Evolutionary conservation across 2,329 filamentous ascomycete genomes (phyloP).

Genomic region (Decorospora gaudefroyi): DNA sequence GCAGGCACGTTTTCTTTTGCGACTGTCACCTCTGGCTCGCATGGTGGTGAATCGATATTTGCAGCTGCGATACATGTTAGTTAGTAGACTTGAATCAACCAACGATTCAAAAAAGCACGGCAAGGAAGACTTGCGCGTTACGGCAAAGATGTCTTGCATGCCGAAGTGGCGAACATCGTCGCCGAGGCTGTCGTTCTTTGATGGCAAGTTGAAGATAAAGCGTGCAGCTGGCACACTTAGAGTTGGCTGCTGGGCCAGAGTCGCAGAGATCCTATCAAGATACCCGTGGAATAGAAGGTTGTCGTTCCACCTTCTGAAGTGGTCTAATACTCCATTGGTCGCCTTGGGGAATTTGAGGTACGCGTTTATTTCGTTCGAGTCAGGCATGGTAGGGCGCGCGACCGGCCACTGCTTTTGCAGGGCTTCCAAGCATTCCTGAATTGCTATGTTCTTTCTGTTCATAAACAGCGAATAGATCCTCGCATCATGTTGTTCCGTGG

Average conservation of each 20-base stretch:
- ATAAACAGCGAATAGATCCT: slow-evolving; percentile 15
- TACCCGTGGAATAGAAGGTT: slow-evolving; percentile 48
- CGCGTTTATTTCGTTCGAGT: background rate
- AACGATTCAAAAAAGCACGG: background rate
- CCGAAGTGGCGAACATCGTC: slow-evolving; percentile 6
- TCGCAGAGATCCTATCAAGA: slow-evolving; percentile 22
- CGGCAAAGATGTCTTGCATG: slow-evolving; percentile 10
- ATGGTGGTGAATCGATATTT: background rate
- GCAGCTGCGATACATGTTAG: background rate
- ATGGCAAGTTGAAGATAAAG: background rate
- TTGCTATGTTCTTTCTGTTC: slow-evolving; percentile 8
- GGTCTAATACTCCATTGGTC: slow-evolving; percentile 21
- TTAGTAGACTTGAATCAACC: background rate
- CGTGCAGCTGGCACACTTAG: background rate
- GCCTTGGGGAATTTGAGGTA: slow-evolving; percentile 22
- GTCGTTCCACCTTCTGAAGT: slow-evolving; percentile 40
- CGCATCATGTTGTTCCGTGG: slow-evolving; percentile 6
- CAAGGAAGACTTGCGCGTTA: background rate
- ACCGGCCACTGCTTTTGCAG: slow-evolving; percentile 30
- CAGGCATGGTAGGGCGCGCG: slow-evolving; percentile 14
- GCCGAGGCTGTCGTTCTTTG: background rate
- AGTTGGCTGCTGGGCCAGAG: slow-evolving; percentile 13
- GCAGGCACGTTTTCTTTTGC: background rate
- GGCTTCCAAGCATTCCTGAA: slow-evolving; percentile 13
- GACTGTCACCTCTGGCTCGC: slow-evolving; percentile 7